Evolutionary conservation across 768 basidiomycete genomes (phyloP).

Genomic region (Cubamyces lactineus): DNA sequence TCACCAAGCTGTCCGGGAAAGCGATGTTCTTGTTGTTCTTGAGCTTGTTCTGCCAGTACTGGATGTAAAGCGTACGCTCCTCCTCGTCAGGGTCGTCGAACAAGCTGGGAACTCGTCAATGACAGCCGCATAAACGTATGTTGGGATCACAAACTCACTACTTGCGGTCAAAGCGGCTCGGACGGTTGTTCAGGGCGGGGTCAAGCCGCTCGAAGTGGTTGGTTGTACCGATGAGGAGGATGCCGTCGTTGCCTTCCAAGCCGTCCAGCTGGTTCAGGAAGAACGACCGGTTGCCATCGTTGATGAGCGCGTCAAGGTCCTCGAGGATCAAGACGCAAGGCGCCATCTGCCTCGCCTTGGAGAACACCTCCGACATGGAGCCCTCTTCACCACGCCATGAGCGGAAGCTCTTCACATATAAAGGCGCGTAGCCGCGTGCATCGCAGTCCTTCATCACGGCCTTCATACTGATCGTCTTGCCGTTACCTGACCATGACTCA

Average conservation of each 20-base stretch:
- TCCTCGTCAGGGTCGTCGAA: constrained; percentile 72
- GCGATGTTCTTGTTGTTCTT: constrained; percentile 58
- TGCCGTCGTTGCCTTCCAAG: constrained; percentile 75
- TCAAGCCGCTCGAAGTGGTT: constrained; percentile 86
- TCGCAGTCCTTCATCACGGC: constrained; percentile 77
- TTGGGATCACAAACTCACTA: constrained; percentile 52
- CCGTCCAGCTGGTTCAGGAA: constrained; percentile 90
- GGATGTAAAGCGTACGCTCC: constrained; percentile 67
- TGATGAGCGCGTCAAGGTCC: constrained; percentile 80
- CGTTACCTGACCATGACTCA: constrained; percentile 59
- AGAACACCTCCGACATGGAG: constrained; percentile 69
- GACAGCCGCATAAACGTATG: too few species aligned
- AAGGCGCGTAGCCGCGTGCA: constrained; percentile 61
- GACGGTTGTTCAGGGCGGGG: constrained; percentile 73
- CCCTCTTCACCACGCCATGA: constrained; percentile 66
- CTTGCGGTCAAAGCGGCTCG: constrained; percentile 86
- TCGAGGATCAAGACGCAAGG: constrained; percentile 71
- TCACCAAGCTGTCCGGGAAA: constrained; percentile 68
- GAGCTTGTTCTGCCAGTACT: constrained; percentile 85
- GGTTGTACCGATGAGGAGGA: constrained; percentile 79
- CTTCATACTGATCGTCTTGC: constrained; percentile 83
- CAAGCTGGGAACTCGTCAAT: constrained; percentile 42
- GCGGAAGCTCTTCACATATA: constrained; percentile 84
- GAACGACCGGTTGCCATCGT: constrained; percentile 76
- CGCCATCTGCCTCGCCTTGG: constrained; percentile 68